Percentiles rank a stretch among this genome's conserved stretches.
These are phyloP conservation scores for Fusarium proliferatum DNA, from an alignment of 2,329 filamentous ascomycete species.

Conservation along the genomic window DNA sequence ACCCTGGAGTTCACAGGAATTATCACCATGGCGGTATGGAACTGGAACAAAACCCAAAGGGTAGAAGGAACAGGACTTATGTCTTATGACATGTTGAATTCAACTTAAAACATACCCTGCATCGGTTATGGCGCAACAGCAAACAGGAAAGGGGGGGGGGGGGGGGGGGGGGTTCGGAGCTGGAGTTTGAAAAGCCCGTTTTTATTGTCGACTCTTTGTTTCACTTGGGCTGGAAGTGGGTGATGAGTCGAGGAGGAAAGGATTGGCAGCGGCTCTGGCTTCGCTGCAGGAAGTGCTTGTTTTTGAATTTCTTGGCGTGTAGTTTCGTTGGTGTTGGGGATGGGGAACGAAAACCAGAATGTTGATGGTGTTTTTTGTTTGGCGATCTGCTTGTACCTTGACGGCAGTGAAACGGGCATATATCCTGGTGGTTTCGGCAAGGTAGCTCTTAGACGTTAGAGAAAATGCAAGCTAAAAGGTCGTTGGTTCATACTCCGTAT, in stretches of 20 bases:
- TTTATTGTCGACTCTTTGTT: slow-evolving; percentile 15
- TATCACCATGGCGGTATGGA: slow-evolving; percentile 13
- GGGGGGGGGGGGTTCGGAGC: slow-evolving; percentile 10
- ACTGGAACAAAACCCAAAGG: slow-evolving; percentile 20
- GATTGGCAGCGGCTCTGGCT: not conserved
- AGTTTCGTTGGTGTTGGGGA: slow-evolving; percentile 7
- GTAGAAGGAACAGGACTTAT: slow-evolving; percentile 28
- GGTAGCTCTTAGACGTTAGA: slow-evolving; percentile 46
- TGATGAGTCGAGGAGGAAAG: not conserved
- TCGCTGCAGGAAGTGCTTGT: not conserved
- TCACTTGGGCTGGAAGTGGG: slow-evolving; percentile 3
- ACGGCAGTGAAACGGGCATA: slow-evolving; percentile 19
- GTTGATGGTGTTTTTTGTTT: slow-evolving; percentile 31
- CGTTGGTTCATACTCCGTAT: slow-evolving; percentile 1
- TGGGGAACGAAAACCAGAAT: slow-evolving; percentile 36
- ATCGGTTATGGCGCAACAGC: slow-evolving; percentile 43
- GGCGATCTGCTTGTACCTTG: slow-evolving; percentile 12
- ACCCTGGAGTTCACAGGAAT: slow-evolving; percentile 35
- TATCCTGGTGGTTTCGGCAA: slow-evolving; percentile 22
- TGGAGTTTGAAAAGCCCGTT: slow-evolving; percentile 37
- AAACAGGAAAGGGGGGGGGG: slow-evolving; percentile 25
- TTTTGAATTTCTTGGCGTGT: not conserved
- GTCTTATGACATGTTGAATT: slow-evolving; percentile 34
- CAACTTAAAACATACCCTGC: slow-evolving; percentile 46
- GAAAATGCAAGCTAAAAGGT: slow-evolving; percentile 42